Evolutionary conservation across 495 filamentous ascomycete species (phyloP), one percentile per base, ranked within the genome.

Genomic region (Schizothecium vesticola): DNA sequence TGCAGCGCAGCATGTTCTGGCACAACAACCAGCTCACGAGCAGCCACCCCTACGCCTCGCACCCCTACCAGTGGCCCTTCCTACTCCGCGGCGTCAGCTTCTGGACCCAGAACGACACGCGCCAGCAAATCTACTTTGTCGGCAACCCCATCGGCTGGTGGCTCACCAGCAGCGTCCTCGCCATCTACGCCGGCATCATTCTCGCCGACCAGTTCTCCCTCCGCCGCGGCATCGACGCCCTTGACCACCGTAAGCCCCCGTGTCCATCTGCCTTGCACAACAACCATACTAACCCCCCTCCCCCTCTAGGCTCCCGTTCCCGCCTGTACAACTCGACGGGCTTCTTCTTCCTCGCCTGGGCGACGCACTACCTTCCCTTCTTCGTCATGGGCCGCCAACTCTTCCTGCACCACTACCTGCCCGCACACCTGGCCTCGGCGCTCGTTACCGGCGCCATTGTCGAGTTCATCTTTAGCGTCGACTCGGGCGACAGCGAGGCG

Each of bases 71-170:
- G 73, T 99, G 95, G 95, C 95, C 95, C 1, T 97, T 98, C 87
- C 84, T 99, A 69, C 83, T 99, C 51, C 89, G 96, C 13, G 95
- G 95, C 74, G 96, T 99, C 68, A 97, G 93, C 77, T 99, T 99
- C 89, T 99, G 95, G 95, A 99, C 95, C 11, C 91, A 99, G 77
- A 95, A 94, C 77, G 93, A 97, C 59, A 97, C 94, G 11, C 88
- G 91, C 29, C 90, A 95, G 80, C 95, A 99, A 80, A 99, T 99
- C 73, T 99, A 99, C 81, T 99, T 99, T 86, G 80, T 99, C 33
- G 95, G 95, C 56, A 99, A 99, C 81, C 95, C 96, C 6, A 80
- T 98, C 65, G 95, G 96, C 56, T 99, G 95, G 95, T 99, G 95
- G 95, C 85, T 99, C 70, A 89, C 93, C 25, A 95, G 92, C 76